Percentiles rank a stretch among this genome's conserved stretches.
These are phyloP conservation scores for Lasiodiplodia sp. DNA, from an alignment of 2,329 filamentous ascomycete genomes.

Conservation along the genomic window DNA sequence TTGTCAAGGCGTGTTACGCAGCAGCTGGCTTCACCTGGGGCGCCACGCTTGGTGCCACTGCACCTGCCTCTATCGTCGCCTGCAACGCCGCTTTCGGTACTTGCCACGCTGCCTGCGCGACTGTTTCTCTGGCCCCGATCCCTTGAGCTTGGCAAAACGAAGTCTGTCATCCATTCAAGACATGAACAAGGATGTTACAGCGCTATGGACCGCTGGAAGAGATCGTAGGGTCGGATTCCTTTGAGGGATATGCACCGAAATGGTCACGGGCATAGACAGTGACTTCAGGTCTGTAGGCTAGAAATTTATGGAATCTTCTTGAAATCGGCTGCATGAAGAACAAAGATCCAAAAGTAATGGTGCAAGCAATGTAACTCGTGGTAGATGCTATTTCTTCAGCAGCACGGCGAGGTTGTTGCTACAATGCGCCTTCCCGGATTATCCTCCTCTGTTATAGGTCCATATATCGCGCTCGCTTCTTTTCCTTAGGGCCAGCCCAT, in stretches of 20 bases:
- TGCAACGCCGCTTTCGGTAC: constrained; percentile 57
- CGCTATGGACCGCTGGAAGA: background rate
- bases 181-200: background rate
- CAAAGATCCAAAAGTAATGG: too few species aligned
- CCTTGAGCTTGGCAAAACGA: constrained; percentile 34
- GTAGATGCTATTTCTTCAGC: too few species aligned
- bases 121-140: constrained; percentile 43
- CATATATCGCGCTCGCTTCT: too few species aligned
- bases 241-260: background rate
- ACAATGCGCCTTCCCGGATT: too few species aligned
- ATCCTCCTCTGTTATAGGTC: too few species aligned
- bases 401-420: too few species aligned
- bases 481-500: too few species aligned
- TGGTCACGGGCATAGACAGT: background rate
- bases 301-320: background rate
- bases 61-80: constrained; percentile 50
- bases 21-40: constrained; percentile 55
- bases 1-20: constrained; percentile 57
- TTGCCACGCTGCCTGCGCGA: constrained; percentile 56
- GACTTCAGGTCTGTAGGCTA: background rate
- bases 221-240: background rate
- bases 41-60: constrained; percentile 46
- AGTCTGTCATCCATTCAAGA: background rate
- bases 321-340: too few species aligned
- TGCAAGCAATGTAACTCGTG: too few species aligned